phyloP scores from a whole-genome alignment of 2,329 filamentous ascomycete genomes.

The Sporothrix dimorphospora region DNA sequence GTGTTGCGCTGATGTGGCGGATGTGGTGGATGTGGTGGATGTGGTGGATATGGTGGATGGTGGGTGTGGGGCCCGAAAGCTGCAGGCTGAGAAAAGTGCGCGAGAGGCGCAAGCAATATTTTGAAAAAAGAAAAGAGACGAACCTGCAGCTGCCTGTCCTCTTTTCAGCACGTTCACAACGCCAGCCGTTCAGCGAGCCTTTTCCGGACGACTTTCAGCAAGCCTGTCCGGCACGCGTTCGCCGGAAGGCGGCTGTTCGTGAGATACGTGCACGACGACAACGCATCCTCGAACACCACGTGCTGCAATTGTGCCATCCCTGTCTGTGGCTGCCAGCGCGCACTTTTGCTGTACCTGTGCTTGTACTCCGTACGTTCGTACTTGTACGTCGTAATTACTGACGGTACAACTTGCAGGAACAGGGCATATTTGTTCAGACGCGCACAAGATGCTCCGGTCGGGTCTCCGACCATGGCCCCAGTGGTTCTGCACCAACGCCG shows the following conservation, averaged over 20 bases:
- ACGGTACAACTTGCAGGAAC: no score
- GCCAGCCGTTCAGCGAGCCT: not conserved
- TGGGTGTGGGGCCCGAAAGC: not conserved
- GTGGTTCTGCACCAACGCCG: not conserved
- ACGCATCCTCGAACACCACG: no score
- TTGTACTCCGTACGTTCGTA: no score
- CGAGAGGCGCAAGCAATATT: constrained; percentile 13
- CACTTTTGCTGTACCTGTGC: no score
- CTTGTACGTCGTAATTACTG: no score
- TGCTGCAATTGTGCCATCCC: no score
- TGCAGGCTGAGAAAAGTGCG: no score
- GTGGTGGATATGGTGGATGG: no score
- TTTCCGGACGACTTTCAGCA: no score
- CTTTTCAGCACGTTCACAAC: not conserved
- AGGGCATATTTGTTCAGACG: not conserved
- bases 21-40: not conserved
- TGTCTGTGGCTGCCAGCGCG: no score
- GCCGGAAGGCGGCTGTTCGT: not conserved
- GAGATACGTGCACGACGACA: not conserved
- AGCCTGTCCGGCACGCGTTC: not conserved
- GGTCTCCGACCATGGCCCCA: not conserved
- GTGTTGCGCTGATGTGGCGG: not conserved
- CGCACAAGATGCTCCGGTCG: not conserved
- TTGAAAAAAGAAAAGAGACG: not conserved
- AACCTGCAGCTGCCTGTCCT: not conserved